Evolutionary conservation across 2,329 filamentous ascomycete genomes (phyloP).

Genomic region (Aspergillus fischeri): DNA sequence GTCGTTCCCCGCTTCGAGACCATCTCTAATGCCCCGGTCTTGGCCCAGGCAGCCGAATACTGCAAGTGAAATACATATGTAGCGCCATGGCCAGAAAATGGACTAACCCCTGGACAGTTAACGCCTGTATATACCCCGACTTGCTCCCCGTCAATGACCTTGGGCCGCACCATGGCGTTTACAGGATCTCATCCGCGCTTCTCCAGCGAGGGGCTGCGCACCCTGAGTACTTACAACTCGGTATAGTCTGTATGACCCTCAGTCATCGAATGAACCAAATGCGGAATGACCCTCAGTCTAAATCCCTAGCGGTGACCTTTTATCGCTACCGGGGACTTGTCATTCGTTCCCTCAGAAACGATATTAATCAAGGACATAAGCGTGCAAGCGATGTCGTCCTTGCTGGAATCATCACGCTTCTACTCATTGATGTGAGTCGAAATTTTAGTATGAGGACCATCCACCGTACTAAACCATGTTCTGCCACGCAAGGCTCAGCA

Average conservation of each 20-base stretch:
- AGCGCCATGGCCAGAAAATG: too few relatives aligned
- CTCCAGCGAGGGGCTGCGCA: conserved; percentile 12
- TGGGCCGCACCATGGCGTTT: conserved; percentile 24
- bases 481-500: conserved; percentile 24
- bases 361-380: conserved; percentile 18
- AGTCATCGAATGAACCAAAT: conserved; percentile 32
- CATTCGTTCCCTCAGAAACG: conserved; percentile 28
- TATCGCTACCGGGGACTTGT: conserved; percentile 28
- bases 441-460: neutral
- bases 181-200: conserved; percentile 18
- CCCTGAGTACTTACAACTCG: conserved; percentile 27
- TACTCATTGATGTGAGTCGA: conserved; percentile 30
- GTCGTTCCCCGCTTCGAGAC: neutral
- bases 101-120: conserved; percentile 19
- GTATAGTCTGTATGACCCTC: conserved; percentile 31
- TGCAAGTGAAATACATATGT: conserved; percentile 21
- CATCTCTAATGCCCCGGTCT: conserved; percentile 15
- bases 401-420: conserved; percentile 29
- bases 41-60: conserved; percentile 26
- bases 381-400: conserved; percentile 24
- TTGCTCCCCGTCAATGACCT: conserved; percentile 18
- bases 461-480: neutral
- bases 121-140: conserved; percentile 29
- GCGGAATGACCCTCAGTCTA: conserved; percentile 8
- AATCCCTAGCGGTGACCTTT: conserved; percentile 22